These are phyloP conservation scores for Amphibolis antarctica DNA, from an alignment of 106 monocot genomes.

Conservation along the genomic window DNA sequence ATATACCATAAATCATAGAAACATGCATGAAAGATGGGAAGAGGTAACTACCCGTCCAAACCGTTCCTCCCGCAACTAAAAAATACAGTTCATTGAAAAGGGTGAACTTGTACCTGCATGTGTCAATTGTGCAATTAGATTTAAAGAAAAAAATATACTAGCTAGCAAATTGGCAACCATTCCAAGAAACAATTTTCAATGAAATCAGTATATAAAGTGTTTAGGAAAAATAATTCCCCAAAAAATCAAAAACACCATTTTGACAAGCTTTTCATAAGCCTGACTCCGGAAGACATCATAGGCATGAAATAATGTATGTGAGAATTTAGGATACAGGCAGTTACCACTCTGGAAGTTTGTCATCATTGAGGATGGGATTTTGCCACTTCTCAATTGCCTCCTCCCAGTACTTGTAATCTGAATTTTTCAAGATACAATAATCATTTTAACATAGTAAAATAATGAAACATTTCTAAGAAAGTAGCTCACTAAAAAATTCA, in stretches of 20 bases:
- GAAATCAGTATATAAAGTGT: background rate
- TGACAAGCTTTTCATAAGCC: background rate
- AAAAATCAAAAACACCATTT: background rate
- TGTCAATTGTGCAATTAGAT: background rate
- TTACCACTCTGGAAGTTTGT: slow-evolving; percentile 93
- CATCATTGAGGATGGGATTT: slow-evolving; percentile 74
- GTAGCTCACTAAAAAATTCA: background rate
- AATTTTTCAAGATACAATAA: background rate
- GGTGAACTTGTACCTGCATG: slow-evolving; percentile 92
- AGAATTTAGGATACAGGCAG: background rate
- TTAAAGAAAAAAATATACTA: background rate
- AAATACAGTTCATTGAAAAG: slow-evolving; percentile 98
- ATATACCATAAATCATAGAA: background rate
- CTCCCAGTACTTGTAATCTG: slow-evolving; percentile 95
- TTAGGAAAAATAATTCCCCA: background rate
- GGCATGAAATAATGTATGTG: background rate
- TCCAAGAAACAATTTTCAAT: background rate
- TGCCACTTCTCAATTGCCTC: slow-evolving; percentile 99
- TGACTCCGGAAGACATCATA: background rate
- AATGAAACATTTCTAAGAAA: background rate
- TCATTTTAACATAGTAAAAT: background rate
- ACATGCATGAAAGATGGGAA: background rate
- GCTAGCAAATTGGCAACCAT: background rate
- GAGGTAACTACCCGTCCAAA: slow-evolving; percentile 78
- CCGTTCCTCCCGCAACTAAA: slow-evolving; percentile 94